Base-by-base conservation (phyloP, 139 green algal genomes). In the Picocystis salinarum region DNA sequence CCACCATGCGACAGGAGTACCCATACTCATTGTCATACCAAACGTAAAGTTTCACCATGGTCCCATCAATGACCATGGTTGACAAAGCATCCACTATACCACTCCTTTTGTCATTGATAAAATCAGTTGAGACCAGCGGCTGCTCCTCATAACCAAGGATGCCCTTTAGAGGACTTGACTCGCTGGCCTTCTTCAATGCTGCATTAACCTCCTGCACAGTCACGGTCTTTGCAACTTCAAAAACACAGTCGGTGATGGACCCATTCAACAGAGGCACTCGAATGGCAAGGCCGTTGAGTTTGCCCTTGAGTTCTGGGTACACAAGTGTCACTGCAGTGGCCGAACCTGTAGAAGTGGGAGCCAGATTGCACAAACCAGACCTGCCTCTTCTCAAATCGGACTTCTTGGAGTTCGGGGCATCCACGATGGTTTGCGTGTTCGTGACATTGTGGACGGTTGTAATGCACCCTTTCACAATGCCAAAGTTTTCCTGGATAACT, bases 21-120 rank as follows among this genome's bases (percentile, higher is more conserved):
- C 79, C 79, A 23, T 40, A 82, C 67, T 91, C 79, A 41, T 87
- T 91, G 58, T 91, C 76, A 45, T 87, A 85, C 76, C 79, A 91
- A 0, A 61, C 68, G 40, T 88, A 88, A 7, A 91, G 67, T 69
- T 87, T 85, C 25, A 87, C 67, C 66, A 80, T 55, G 1, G 55
- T 79, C 26, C 48, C 55, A 46, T 86, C 71, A 22, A 86, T 77
- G 7, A 86, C 76, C 39, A 56, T 55, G 10, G 79, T 91, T 47
- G 54, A 80, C 0, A 55, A 41, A 15, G 75, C 75, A 42, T 91
- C 79, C 29, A 91, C 75, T 29, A 91, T 82, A 45, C 58, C 55
- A 20, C 59, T 71, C 23, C 75, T 58, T 5, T 34, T 1, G 42
- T 91, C 76, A 56, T 86, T 86, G 26, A 85, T 59, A 37, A 80